Evolutionary conservation across 23 red algal species (phyloP), one percentile per base, ranked within the genome.

Genomic region (Gracilaria gracilis): DNA sequence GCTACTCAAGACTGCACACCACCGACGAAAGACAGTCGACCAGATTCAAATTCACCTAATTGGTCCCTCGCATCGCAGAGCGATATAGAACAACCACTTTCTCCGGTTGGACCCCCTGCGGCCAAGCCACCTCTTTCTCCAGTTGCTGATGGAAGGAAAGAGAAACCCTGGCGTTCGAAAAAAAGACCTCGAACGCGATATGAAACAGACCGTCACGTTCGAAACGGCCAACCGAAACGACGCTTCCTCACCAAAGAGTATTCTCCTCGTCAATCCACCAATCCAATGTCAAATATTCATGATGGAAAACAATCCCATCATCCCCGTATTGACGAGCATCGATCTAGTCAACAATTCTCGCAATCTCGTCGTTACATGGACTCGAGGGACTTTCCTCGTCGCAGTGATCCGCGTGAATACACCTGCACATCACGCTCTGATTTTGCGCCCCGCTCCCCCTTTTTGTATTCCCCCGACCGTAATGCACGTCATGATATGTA

Each of bases 41-140:
- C 72, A 13, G 72, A 77, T 15, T 77, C 72, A 0, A 77, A 50
- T 51, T 77, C 72, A 40, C 72, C 72, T 0, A 77, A 77, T 51
- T 77, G 38, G 72, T 77, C 72, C 4, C 38, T 77, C 14, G 72
- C 72, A 4, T 77, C 72, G 1, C 72, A 77, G 34, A 77, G 72
- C 27, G 72, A 77, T 9, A 12, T 14, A 0, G 72, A 77, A 28
- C 31, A 49, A 11, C 20, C 39, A 51, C 39, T 31, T 3, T 51
- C 21, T 31, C 20, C 31, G 3, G 12, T 42, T 50, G 19, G 2
- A 12, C 28, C 8, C 0, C 28, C 0, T 69, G 33, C 16, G 16
- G 5, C 64, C 28, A 15, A 55, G 1, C 51, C 28, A 69, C 64
- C 32, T 15, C 31, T 17, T 37, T 69, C 64, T 13, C 31, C 9